Evolutionary conservation across 73 alveolate species (phyloP).

Genomic region (Paramecium sexaurelia): DNA sequence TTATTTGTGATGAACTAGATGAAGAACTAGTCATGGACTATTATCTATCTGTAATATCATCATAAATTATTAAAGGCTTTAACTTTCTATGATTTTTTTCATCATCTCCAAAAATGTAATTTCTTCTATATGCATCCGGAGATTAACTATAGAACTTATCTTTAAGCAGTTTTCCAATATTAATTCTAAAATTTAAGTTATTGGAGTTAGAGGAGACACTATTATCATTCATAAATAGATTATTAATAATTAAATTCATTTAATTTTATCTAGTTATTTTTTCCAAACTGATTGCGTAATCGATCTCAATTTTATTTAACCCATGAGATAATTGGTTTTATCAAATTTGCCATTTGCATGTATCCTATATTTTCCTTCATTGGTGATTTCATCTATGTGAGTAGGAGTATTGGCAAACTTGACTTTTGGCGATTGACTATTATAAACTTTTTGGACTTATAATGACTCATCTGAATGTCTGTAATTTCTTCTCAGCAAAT

Average conservation of each 20-base stretch:
- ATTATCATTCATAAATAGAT: neutral
- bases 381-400: neutral
- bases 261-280: conserved; percentile 12
- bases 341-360: conserved; percentile 43
- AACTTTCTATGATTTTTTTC: neutral
- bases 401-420: neutral
- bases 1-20: neutral
- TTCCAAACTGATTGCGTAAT: conserved; percentile 50
- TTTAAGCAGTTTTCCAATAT: neutral
- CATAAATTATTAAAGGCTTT: neutral
- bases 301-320: conserved; percentile 53
- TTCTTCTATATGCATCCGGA: neutral
- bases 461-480: neutral
- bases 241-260: neutral
- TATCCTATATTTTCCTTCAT: conserved; percentile 2
- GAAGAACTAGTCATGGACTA: neutral
- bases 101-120: neutral
- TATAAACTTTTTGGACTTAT: neutral
- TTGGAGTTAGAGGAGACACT: neutral
- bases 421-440: conserved; percentile 19
- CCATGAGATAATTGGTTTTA: neutral
- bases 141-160: neutral
- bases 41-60: neutral
- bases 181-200: neutral
- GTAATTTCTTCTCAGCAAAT: conserved; percentile 5